phyloP scores from a whole-genome alignment of 2,329 filamentous ascomycete species.

The Monilinia laxa region DNA sequence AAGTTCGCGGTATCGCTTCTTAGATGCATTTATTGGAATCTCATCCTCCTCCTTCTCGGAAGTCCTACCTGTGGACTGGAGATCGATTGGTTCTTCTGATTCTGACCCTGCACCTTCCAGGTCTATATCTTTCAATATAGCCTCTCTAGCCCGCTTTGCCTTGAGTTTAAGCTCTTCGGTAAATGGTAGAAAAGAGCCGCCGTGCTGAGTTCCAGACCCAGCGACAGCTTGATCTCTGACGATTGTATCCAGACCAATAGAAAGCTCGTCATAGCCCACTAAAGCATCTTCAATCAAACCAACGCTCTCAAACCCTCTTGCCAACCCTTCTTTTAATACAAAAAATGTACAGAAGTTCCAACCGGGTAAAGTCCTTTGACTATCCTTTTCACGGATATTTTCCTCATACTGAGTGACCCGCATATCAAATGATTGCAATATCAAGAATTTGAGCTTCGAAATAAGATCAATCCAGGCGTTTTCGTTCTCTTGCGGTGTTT shows the following conservation, averaged over 20 bases:
- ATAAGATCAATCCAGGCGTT: constrained; percentile 83
- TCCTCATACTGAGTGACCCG: constrained; percentile 94
- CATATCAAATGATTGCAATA: constrained; percentile 85
- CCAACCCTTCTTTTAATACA: constrained; percentile 92
- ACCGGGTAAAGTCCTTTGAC: constrained; percentile 80
- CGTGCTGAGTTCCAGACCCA: constrained; percentile 62
- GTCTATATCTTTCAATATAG: constrained; percentile 41
- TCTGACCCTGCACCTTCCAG: constrained; percentile 42
- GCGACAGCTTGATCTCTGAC: constrained; percentile 69
- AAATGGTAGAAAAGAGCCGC: constrained; percentile 67
- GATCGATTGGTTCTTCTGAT: constrained; percentile 48
- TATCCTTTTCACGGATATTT: constrained; percentile 91
- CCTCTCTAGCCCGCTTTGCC: constrained; percentile 53
- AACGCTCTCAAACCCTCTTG: constrained; percentile 91
- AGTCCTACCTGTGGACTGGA: constrained; percentile 47
- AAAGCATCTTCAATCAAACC: constrained; percentile 94
- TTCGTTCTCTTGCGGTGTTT: constrained; percentile 75
- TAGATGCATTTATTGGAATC: constrained; percentile 60
- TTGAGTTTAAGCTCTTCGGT: constrained; percentile 71
- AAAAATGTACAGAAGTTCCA: constrained; percentile 99
- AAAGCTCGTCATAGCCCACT: constrained; percentile 91
- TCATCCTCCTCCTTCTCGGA: constrained; percentile 49
- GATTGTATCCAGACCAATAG: constrained; percentile 79
- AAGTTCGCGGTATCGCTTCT: constrained; percentile 84
- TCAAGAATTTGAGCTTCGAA: constrained; percentile 80